phyloP scores from a whole-genome alignment of 2,329 filamentous ascomycete species.

The Chaetomium strumarium region DNA sequence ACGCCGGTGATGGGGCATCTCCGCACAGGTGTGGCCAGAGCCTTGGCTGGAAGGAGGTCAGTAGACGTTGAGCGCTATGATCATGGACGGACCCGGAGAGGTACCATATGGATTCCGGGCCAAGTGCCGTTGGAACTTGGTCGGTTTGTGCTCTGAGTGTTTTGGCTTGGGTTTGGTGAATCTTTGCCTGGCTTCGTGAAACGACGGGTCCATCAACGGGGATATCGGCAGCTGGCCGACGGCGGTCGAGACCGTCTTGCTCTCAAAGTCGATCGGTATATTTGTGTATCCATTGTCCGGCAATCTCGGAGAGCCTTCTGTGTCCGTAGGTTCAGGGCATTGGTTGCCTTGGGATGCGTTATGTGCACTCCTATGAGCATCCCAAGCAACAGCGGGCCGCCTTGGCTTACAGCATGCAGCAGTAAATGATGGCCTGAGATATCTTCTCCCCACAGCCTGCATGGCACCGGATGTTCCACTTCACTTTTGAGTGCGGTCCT shows the following conservation, averaged over 20 bases:
- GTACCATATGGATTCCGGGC: constrained; percentile 60
- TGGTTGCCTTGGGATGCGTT: background rate
- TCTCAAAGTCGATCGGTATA: constrained; percentile 31
- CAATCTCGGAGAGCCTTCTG: background rate
- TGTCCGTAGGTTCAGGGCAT: background rate
- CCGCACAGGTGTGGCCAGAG: constrained; percentile 56
- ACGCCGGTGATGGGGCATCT: constrained; percentile 44
- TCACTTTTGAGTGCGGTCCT: background rate
- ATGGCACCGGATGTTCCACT: background rate
- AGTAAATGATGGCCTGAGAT: background rate
- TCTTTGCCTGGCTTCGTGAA: constrained; percentile 39
- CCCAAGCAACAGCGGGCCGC: background rate
- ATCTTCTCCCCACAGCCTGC: background rate
- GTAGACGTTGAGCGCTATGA: background rate
- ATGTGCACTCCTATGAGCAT: background rate
- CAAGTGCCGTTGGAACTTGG: constrained; percentile 51
- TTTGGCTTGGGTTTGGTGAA: constrained; percentile 34
- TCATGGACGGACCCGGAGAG: background rate
- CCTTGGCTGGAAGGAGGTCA: constrained; percentile 42
- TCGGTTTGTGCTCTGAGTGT: constrained; percentile 27
- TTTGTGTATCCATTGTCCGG: constrained; percentile 1
- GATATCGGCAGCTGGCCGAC: constrained; percentile 47
- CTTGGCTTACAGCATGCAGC: background rate
- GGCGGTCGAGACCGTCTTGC: constrained; percentile 41
- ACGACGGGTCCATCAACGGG: constrained; percentile 48